A percentile compares a stretch with the other conserved stretches of the same genome.
These are phyloP conservation scores for Backusella parvicylindrica DNA, from an alignment of 192 early-diverging fungal species.

Conservation along the genomic window DNA sequence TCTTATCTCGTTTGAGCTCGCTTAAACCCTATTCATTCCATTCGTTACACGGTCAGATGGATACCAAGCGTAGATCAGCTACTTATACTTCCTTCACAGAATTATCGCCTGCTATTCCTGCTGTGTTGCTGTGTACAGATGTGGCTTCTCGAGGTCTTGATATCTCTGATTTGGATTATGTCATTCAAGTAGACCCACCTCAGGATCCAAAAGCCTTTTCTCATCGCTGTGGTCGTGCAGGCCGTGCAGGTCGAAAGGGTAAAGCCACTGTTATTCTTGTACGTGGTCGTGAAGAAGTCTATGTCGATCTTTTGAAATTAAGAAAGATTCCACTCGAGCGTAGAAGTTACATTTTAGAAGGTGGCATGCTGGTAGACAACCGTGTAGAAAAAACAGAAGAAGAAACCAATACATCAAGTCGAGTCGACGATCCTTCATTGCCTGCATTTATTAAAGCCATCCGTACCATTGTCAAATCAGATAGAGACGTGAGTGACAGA, in stretches of 20 bases:
- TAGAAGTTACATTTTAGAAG: conserved; percentile 45
- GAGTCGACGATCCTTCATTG: conserved; percentile 43
- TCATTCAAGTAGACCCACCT: conserved; percentile 93
- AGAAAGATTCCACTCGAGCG: conserved; percentile 82
- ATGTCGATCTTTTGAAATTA: conserved; percentile 79
- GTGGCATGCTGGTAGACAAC: conserved; percentile 34
- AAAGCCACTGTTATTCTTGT: conserved; percentile 83
- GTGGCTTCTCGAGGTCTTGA: conserved; percentile 94
- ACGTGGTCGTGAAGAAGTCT: conserved; percentile 83
- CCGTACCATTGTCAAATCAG: conserved; percentile 53
- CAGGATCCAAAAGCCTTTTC: conserved; percentile 95
- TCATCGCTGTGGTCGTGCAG: conserved; percentile 94
- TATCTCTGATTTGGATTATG: conserved; percentile 92
- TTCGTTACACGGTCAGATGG: conserved; percentile 93
- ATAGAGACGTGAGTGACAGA: conserved; percentile 80
- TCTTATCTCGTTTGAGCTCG: conserved; percentile 39
- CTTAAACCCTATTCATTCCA: conserved; percentile 56
- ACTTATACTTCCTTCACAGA: conserved; percentile 74
- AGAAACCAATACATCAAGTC: conserved; percentile 8
- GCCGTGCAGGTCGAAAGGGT: conserved; percentile 81
- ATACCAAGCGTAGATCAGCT: conserved; percentile 77
- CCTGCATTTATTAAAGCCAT: conserved; percentile 52
- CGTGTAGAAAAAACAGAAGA: conserved; percentile 34
- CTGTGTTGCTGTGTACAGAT: conserved; percentile 92
- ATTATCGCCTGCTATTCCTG: conserved; percentile 59